Evolutionary conservation across 1,139 yeast genomes (phyloP).

Genomic region (Candida sanyaensis): DNA sequence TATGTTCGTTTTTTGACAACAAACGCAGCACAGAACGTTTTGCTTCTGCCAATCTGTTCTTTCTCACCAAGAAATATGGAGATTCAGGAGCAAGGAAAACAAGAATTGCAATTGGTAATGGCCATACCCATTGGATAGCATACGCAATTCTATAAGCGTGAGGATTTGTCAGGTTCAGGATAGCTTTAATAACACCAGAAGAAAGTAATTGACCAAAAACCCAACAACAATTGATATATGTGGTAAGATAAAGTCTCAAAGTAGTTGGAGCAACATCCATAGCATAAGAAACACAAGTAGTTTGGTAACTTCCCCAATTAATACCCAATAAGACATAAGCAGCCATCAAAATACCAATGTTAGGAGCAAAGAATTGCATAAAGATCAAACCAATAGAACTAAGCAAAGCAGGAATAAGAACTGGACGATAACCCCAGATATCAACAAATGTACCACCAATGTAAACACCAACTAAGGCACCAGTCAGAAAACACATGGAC

Average conservation of each 20-base stretch:
- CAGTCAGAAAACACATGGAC: conserved; percentile 45
- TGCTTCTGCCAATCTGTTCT: conserved; percentile 35
- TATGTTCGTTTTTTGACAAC: conserved; percentile 31
- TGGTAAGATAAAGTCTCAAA: conserved; percentile 49
- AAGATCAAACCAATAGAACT: conserved; percentile 44
- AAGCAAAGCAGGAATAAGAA: conserved; percentile 38
- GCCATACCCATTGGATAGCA: conserved; percentile 65
- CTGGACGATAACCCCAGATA: conserved; percentile 46
- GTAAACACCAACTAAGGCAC: conserved; percentile 49
- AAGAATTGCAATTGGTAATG: conserved; percentile 45
- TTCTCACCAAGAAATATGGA: conserved; percentile 46
- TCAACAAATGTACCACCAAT: conserved; percentile 48
- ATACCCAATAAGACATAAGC: conserved; percentile 51
- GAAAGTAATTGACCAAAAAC: conserved; percentile 53
- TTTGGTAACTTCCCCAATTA: conserved; percentile 56
- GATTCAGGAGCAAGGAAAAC: conserved; percentile 43
- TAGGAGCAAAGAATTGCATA: conserved; percentile 50
- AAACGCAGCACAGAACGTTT: conserved; percentile 34
- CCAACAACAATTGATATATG: conserved; percentile 51
- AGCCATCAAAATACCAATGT: conserved; percentile 38
- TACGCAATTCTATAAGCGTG: conserved; percentile 42
- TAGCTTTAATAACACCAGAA: conserved; percentile 46
- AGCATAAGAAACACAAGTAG: conserved; percentile 51
- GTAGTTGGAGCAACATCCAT: conserved; percentile 53
- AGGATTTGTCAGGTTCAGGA: conserved; percentile 25